Evolutionary conservation across 495 filamentous ascomycete genomes (phyloP).

Genomic region (Penicillium riverlandense): DNA sequence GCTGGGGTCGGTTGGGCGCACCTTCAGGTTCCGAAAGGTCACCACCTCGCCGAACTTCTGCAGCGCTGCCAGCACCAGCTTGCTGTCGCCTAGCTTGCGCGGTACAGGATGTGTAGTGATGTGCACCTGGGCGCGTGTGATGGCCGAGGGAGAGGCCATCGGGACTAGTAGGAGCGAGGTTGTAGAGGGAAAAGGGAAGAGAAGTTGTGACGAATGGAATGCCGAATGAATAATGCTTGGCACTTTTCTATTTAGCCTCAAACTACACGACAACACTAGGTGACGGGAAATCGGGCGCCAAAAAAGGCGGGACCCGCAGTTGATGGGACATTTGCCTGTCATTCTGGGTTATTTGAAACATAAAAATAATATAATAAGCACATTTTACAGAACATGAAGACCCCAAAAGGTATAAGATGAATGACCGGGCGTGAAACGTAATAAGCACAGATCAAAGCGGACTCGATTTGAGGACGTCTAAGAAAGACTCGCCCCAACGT

Average conservation of each 20-base stretch:
- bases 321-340: not conserved
- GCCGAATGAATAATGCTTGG: too few species aligned
- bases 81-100: slow-evolving; percentile 59
- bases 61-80: slow-evolving; percentile 61
- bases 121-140: slow-evolving; percentile 40
- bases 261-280: too few species aligned
- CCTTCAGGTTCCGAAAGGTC: slow-evolving; percentile 65
- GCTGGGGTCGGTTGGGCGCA: slow-evolving; percentile 23
- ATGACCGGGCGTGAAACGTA: too few species aligned
- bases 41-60: slow-evolving; percentile 71
- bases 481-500: too few species aligned
- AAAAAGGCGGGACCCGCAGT: too few species aligned
- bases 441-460: too few species aligned
- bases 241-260: too few species aligned
- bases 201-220: not conserved
- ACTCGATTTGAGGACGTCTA: too few species aligned
- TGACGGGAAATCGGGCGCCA: too few species aligned
- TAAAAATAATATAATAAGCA: not conserved
- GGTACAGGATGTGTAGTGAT: slow-evolving; percentile 60
- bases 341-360: not conserved
- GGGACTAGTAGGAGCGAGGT: not conserved
- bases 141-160: slow-evolving; percentile 4
- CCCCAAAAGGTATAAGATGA: too few species aligned
- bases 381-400: too few species aligned
- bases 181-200: not conserved